phyloP scores from a whole-genome alignment of 345 rosid species.

The Eutrema yunnanense region DNA sequence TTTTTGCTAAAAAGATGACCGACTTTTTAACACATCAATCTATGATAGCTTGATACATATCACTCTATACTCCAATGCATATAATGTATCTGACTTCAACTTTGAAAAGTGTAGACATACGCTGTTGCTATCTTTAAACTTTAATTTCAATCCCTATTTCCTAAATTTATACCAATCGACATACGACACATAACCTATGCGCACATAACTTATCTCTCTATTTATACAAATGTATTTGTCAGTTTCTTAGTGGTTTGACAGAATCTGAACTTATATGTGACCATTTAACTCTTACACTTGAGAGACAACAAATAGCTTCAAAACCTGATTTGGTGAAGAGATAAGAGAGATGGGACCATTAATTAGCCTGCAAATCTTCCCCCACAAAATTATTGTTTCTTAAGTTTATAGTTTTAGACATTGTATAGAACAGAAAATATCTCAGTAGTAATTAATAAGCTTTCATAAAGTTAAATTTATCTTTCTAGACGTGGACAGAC shows the following conservation, averaged over 20 bases:
- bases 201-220: not conserved
- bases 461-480: not conserved
- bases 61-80: not conserved
- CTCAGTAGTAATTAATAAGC: not conserved
- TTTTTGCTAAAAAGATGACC: not conserved
- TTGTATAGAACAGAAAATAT: not conserved
- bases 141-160: not conserved
- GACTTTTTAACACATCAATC: not conserved
- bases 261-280: not conserved
- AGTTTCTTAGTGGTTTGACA: not conserved
- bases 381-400: not conserved
- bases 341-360: slow-evolving; percentile 2
- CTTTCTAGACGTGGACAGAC: not conserved
- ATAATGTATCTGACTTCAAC: not conserved
- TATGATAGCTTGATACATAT: slow-evolving; percentile 7
- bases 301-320: not conserved
- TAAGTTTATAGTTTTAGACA: not conserved
- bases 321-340: not conserved
- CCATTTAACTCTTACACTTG: not conserved
- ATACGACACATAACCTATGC: not conserved
- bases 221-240: not conserved
- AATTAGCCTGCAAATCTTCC: not conserved
- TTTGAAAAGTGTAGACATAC: not conserved
- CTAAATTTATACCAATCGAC: not conserved
- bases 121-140: not conserved